Evolutionary conservation across 768 basidiomycete species (phyloP).

Genomic region (Hericium alpestre): DNA sequence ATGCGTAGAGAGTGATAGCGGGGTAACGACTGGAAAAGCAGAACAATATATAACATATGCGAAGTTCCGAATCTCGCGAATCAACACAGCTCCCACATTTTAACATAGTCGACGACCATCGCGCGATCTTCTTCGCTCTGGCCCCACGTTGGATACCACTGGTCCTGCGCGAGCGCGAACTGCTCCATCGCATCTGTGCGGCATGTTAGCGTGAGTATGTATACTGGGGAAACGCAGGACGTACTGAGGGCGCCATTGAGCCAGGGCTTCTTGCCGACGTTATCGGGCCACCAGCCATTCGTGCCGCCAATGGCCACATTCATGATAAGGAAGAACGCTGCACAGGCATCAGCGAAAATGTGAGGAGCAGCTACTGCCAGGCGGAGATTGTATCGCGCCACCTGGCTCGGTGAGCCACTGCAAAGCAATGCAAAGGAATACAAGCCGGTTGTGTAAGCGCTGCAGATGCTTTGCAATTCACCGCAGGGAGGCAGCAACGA

Average conservation of each 20-base stretch:
- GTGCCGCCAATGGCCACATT: conserved; percentile 81
- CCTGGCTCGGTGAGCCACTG: no score
- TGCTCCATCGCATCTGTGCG: conserved; percentile 54
- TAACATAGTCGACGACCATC: conserved; percentile 39
- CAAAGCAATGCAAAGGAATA: no score
- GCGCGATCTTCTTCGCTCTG: conserved; percentile 47
- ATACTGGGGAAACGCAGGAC: neutral
- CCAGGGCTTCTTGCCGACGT: conserved; percentile 68
- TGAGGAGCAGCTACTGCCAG: no score
- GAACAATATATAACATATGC: no score
- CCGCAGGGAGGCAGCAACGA: no score
- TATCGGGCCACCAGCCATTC: conserved; percentile 90
- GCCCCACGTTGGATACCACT: conserved; percentile 75
- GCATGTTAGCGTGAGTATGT: neutral
- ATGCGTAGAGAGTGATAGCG: no score
- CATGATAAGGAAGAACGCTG: conserved; percentile 80
- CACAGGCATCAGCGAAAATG: neutral
- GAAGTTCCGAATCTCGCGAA: neutral
- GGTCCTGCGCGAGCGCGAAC: conserved; percentile 44
- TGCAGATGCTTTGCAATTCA: no score
- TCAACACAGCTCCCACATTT: conserved; percentile 14
- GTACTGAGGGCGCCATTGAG: conserved; percentile 47
- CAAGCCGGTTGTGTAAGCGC: no score
- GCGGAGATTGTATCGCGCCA: no score
- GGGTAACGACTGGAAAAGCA: no score